Evolutionary conservation across 768 basidiomycete species (phyloP).

Genomic region (Crassisporium funariophilum): DNA sequence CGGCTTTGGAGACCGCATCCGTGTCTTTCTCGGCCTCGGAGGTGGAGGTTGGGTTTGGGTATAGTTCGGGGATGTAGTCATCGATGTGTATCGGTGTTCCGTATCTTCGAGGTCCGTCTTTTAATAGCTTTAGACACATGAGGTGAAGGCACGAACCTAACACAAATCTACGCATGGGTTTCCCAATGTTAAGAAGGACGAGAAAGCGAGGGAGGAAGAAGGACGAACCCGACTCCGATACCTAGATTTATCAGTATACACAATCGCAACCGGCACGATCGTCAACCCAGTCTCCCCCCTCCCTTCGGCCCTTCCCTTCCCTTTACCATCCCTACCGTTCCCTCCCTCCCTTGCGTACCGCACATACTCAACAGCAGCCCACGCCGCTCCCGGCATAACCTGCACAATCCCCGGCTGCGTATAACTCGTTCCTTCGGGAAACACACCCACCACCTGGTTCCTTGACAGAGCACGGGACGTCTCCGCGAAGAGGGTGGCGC

Average conservation of each 20-base stretch:
- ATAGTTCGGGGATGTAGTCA: conserved; percentile 48
- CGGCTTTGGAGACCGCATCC: conserved; percentile 39
- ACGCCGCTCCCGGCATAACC: conserved; percentile 63
- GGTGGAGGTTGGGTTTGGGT: too few relatives aligned
- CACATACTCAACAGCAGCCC: conserved; percentile 73
- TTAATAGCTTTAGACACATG: neutral
- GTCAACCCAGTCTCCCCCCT: conserved; percentile 35
- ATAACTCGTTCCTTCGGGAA: conserved; percentile 64
- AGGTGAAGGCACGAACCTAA: conserved; percentile 19
- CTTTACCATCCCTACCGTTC: conserved; percentile 10
- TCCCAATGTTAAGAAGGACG: neutral
- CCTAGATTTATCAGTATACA: conserved; percentile 68
- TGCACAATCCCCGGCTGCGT: conserved; percentile 50
- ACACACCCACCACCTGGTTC: conserved; percentile 64
- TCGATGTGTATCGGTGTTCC: conserved; percentile 54
- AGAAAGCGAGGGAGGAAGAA: neutral
- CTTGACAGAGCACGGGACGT: conserved; percentile 56
- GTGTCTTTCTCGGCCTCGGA: too few relatives aligned
- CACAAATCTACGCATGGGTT: conserved; percentile 14
- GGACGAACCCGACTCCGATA: conserved; percentile 58
- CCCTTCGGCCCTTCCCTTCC: conserved; percentile 12
- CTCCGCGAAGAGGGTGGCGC: conserved; percentile 54
- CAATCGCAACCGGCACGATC: conserved; percentile 66
- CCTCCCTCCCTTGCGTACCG: conserved; percentile 31
- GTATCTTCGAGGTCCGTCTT: conserved; percentile 39